These are phyloP conservation scores for Clarireedia hainanense DNA, from an alignment of 2,329 filamentous ascomycete species.

Conservation along the genomic window DNA sequence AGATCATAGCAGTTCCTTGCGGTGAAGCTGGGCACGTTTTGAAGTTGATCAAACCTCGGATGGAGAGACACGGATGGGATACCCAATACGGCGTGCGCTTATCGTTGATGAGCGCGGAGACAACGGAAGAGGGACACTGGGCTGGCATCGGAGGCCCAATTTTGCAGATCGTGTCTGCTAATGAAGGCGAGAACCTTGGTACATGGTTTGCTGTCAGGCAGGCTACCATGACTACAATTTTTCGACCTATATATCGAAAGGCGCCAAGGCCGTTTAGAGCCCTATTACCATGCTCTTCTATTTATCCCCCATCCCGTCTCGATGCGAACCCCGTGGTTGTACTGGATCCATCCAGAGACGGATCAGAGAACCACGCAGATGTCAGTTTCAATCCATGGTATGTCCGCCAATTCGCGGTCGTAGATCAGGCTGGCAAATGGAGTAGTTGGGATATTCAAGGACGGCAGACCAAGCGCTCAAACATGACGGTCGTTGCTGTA, in stretches of 20 bases:
- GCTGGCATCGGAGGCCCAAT: conserved; percentile 34
- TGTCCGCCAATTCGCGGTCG: conserved; percentile 53
- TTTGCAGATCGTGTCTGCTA: conserved; percentile 39
- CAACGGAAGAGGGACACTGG: conserved; percentile 25
- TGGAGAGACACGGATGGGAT: conserved; percentile 24
- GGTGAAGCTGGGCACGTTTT: conserved; percentile 28
- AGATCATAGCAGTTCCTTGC: conserved; percentile 23
- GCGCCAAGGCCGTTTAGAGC: conserved; percentile 5
- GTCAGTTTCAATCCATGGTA: conserved; percentile 57
- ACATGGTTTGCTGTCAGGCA: conserved; percentile 40
- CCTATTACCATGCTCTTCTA: conserved; percentile 4
- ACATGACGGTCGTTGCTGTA: conserved; percentile 13
- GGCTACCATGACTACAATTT: conserved; percentile 33
- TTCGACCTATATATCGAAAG: conserved; percentile 30
- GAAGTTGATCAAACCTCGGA: conserved; percentile 22
- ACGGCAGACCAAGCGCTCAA: conserved; percentile 8
- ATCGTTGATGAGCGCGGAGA: conserved; percentile 15
- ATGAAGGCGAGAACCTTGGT: conserved; percentile 30
- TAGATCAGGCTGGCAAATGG: conserved; percentile 61
- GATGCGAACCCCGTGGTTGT: conserved; percentile 46
- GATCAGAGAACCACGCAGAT: conserved; percentile 50
- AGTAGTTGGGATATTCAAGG: conserved; percentile 50
- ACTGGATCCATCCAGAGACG: conserved; percentile 45
- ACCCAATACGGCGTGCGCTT: conserved; percentile 17
- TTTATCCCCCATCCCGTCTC: conserved; percentile 40